Conservation (phyloP, 768 basidiomycete genomes). For the Phanerochaete carnosa region DNA sequence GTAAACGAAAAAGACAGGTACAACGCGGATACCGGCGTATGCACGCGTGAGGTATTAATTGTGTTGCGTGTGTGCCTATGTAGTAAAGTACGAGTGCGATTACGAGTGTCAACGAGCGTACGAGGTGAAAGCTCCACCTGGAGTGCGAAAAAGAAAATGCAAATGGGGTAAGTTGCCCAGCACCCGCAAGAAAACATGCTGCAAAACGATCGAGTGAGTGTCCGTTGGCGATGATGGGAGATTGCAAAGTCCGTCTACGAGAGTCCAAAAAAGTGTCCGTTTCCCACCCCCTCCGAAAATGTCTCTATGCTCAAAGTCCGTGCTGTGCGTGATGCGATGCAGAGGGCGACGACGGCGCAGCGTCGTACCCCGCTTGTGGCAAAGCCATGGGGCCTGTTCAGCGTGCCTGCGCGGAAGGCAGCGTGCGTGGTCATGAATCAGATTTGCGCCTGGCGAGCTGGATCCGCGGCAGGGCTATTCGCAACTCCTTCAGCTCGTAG, state of each 20-base stretch:
- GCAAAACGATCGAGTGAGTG: not conserved
- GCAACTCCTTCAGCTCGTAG: conserved; percentile 20
- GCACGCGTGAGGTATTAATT: not conserved
- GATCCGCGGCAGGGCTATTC: conserved; percentile 15
- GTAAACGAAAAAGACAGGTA: not conserved
- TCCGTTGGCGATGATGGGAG: not conserved
- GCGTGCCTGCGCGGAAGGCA: not conserved
- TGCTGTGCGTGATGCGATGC: not conserved
- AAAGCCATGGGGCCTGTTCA: not conserved
- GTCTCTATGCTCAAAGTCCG: not conserved
- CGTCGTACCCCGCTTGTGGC: not conserved
- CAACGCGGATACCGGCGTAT: not conserved
- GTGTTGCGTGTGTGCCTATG: not conserved
- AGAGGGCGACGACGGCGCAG: not conserved
- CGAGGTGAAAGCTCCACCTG: not conserved
- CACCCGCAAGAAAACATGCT: not conserved
- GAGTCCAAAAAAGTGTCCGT: conserved; percentile 1
- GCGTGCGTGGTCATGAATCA: not conserved
- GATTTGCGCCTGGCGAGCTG: conserved; percentile 1
- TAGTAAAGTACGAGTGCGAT: not conserved
- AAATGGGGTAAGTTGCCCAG: not conserved
- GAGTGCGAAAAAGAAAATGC: not conserved
- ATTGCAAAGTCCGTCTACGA: not conserved
- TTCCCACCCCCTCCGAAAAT: not conserved
- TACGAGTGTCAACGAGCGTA: not conserved